A percentile compares a stretch with the other conserved stretches of the same genome.
Conservation (phyloP, 163 green algal genomes). For the Scenedesmus sp. region DNA sequence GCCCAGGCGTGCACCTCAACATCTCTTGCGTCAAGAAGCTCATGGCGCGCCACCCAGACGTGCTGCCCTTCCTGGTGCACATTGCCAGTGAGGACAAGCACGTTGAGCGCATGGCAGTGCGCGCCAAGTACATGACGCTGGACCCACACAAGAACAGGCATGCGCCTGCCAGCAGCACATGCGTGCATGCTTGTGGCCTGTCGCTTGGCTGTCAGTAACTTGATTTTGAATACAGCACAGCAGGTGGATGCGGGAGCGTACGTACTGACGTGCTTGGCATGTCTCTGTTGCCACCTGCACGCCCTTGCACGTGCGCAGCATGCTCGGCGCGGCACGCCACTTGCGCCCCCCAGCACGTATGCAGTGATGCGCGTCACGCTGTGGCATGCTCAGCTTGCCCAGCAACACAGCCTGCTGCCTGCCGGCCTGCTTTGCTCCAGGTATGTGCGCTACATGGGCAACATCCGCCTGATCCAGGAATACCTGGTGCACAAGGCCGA, state of each 20-base stretch:
- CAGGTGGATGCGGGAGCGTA: not conserved
- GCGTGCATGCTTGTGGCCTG: not conserved
- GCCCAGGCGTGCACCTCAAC: constrained; percentile 88
- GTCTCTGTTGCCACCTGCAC: not conserved
- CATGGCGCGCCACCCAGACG: constrained; percentile 81
- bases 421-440: not conserved
- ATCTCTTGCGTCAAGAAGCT: constrained; percentile 82
- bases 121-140: constrained; percentile 96
- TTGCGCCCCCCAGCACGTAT: not conserved
- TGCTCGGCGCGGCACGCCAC: not conserved
- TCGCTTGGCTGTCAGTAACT: too few relatives aligned
- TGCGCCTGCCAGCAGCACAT: not conserved
- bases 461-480: constrained; percentile 94
- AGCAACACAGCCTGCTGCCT: not conserved
- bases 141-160: constrained; percentile 86
- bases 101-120: constrained; percentile 94
- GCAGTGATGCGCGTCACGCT: not conserved
- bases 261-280: not conserved
- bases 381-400: not conserved
- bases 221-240: too few relatives aligned
- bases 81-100: constrained; percentile 92
- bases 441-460: constrained; percentile 92
- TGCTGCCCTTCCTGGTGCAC: constrained; percentile 96
- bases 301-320: not conserved
- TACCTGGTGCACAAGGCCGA: constrained; percentile 87